phyloP scores from a whole-genome alignment of 2,329 filamentous ascomycete genomes.

The Monilinia fructicola region DNA sequence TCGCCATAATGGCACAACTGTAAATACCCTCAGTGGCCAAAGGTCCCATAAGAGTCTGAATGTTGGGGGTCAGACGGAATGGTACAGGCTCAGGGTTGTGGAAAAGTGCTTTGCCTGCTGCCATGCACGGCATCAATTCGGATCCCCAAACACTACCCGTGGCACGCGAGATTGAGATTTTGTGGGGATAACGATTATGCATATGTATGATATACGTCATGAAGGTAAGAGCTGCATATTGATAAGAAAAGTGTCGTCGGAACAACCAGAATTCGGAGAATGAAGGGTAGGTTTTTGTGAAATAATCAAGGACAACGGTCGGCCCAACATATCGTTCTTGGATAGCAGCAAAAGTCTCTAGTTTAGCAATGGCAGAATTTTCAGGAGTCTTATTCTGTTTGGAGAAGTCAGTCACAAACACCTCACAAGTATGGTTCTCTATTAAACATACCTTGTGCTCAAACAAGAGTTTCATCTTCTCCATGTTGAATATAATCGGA shows the following conservation, averaged over 20 bases:
- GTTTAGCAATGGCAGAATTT: slow-evolving; percentile 67
- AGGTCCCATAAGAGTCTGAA: slow-evolving; percentile 94
- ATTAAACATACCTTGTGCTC: slow-evolving; percentile 50
- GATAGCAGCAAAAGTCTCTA: slow-evolving; percentile 93
- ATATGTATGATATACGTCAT: slow-evolving; percentile 99
- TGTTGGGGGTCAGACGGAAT: slow-evolving; percentile 93
- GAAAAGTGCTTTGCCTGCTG: slow-evolving; percentile 80
- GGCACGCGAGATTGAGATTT: slow-evolving; percentile 84
- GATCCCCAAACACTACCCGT: slow-evolving; percentile 96
- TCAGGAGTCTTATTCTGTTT: slow-evolving; percentile 62
- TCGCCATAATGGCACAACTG: slow-evolving; percentile 92
- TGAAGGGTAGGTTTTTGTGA: slow-evolving; percentile 81
- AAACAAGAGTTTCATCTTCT: slow-evolving; percentile 77
- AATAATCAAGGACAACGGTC: slow-evolving; percentile 81
- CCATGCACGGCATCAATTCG: slow-evolving; percentile 89
- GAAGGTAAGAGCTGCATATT: slow-evolving; percentile 91
- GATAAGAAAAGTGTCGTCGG: slow-evolving; percentile 94
- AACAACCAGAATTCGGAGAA: slow-evolving; percentile 98
- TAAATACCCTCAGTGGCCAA: slow-evolving; percentile 96
- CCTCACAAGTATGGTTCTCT: background rate
- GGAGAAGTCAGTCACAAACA: slow-evolving; percentile 37
- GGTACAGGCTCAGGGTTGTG: slow-evolving; percentile 94
- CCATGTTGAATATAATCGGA: slow-evolving; percentile 90
- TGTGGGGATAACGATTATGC: slow-evolving; percentile 92
- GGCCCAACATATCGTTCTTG: slow-evolving; percentile 90